Conservation (phyloP, 106 monocot species). For the Platanthera guangdongensis region DNA sequence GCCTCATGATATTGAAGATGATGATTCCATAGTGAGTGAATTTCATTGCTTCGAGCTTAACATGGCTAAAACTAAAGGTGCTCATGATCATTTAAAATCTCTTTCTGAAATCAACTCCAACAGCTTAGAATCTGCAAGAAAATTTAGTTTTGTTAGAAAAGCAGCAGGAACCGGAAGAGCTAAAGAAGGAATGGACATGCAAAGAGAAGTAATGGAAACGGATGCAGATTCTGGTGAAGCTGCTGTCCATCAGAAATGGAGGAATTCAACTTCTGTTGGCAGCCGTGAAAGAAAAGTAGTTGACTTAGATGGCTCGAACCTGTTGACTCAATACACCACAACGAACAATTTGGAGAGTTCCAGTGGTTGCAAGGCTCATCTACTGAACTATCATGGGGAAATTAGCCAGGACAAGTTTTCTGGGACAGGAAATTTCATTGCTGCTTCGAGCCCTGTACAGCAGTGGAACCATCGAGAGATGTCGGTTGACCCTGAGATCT, state of each 20-base stretch:
- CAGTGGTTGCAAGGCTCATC: conserved; percentile 7
- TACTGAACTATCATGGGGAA: background rate
- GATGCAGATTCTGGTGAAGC: conserved; percentile 2
- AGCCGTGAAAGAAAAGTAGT: background rate
- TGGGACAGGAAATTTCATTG: conserved; percentile 21
- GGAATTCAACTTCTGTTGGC: background rate
- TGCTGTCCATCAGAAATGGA: background rate
- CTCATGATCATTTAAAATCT: background rate
- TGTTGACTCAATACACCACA: background rate
- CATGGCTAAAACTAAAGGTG: conserved; percentile 8
- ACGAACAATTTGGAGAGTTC: background rate
- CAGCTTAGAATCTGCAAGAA: conserved; percentile 8
- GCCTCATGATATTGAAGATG: conserved; percentile 51
- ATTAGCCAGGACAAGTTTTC: conserved; percentile 5
- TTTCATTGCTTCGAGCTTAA: conserved; percentile 60
- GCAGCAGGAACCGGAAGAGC: conserved; percentile 6
- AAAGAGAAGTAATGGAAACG: background rate
- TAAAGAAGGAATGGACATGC: conserved; percentile 3
- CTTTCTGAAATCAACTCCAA: conserved; percentile 4
- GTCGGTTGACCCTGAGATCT: conserved; percentile 24
- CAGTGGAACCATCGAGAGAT: conserved; percentile 23
- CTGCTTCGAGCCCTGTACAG: conserved; percentile 17
- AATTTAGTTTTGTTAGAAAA: conserved; percentile 16
- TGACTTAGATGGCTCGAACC: background rate
- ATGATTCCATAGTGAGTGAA: conserved; percentile 46